Evolutionary conservation across 2,329 filamentous ascomycete genomes (phyloP), one percentile per base, ranked within the genome.

Genomic region (Aspergillus vadensis): DNA sequence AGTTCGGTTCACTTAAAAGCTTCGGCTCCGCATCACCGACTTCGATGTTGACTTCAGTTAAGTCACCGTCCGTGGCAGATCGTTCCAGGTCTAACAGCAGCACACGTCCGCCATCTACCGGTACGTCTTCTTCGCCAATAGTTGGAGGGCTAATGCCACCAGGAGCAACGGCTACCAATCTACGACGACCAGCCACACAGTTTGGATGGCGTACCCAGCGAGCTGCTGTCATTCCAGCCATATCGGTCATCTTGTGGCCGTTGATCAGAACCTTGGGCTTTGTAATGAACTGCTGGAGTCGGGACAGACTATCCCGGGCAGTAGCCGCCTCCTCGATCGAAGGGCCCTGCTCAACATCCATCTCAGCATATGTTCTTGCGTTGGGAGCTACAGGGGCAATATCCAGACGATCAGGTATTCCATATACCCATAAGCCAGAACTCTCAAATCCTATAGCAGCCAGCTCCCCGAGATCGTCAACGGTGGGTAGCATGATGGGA

Each of bases 371-470:
- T 38, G 39, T 14, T 21, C 59, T 30, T 15, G 50, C 25, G 27
- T 47, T 57, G 5, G 38, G 69, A 65, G 19, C 85, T 76, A 69
- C 30, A 39, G 72, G 70, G 49, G 73, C 69, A 21, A 87, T 83
- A 70, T 91, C 89, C 19, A 92, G 77, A 67, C 90, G 86, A 68
- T 89, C 86, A 1, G 91, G 91, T 27, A 94, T 79, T 25, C 91
- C 91, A 73, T 94, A 94, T 2, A 94, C 75, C 89, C 90, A 94
- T 5, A 95, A 78, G 23, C 91, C 86, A 58, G 85, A 87, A 14
- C 85, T 86, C 60, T 89, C 82, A 65, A 93, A 93, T 1, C 89
- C 90, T 10, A 90, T 85, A 17, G 89, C 87, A 21, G 91, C 87
- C 25, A 94, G 80, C 54, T 92, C 88, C 15, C 90, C 90, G 59